phyloP scores from a whole-genome alignment of 2,329 filamentous ascomycete genomes.

The Pestalotiopsis sp. region DNA sequence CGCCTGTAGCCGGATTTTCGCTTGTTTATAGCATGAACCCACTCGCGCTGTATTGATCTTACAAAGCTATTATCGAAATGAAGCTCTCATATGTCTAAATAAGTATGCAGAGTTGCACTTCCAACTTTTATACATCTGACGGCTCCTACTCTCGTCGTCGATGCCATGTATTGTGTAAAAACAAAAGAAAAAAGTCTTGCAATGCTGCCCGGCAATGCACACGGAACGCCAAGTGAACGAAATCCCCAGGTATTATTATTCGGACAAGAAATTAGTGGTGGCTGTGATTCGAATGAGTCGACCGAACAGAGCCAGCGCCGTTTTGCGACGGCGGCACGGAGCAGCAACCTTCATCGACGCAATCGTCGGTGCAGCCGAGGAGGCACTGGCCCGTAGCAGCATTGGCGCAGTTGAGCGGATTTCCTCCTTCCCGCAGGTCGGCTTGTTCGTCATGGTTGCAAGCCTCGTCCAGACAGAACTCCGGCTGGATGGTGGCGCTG shows the following conservation, averaged over 20 bases:
- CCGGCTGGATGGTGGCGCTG: slow-evolving; percentile 94
- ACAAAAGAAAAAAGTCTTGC: neutral
- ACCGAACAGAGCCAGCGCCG: slow-evolving; percentile 5
- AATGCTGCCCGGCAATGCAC: neutral
- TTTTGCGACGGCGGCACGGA: slow-evolving; percentile 19
- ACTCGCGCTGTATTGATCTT: neutral
- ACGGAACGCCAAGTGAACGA: slow-evolving; percentile 3
- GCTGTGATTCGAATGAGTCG: slow-evolving; percentile 10
- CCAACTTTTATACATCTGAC: neutral
- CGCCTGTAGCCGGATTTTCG: no score
- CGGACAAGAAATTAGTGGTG: slow-evolving; percentile 3
- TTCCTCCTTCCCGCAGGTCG: slow-evolving; percentile 8
- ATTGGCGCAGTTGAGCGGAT: slow-evolving; percentile 17
- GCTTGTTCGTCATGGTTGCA: slow-evolving; percentile 38
- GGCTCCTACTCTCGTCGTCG: neutral
- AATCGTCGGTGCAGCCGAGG: slow-evolving; percentile 53
- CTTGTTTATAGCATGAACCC: no score
- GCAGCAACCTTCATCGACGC: slow-evolving; percentile 47
- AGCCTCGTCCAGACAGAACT: slow-evolving; percentile 65
- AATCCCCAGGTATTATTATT: neutral
- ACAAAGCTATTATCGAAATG: neutral
- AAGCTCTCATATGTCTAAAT: neutral
- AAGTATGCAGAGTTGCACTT: neutral
- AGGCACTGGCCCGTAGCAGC: slow-evolving; percentile 38
- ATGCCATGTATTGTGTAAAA: neutral